phyloP scores from a whole-genome alignment of 2,329 filamentous ascomycete species.

The Coniochaeta sp. region DNA sequence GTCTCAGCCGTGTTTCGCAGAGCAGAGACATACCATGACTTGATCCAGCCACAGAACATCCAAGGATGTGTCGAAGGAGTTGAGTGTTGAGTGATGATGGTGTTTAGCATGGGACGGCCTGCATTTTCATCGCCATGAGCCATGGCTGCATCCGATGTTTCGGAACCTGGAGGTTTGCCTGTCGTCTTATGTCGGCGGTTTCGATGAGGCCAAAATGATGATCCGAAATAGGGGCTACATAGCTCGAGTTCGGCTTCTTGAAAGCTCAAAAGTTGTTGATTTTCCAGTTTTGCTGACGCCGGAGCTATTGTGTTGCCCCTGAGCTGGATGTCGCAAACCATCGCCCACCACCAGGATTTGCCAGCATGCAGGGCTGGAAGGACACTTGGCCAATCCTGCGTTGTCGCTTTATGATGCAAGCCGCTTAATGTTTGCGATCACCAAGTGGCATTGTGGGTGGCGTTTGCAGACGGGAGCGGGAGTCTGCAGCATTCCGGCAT shows the following conservation, averaged over 20 bases:
- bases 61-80: neutral
- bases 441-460: neutral
- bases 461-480: neutral
- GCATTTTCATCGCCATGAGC: neutral
- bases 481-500: neutral
- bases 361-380: neutral
- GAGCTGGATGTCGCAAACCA: neutral
- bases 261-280: neutral
- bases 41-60: neutral
- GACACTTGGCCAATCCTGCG: neutral
- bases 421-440: neutral
- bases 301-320: neutral
- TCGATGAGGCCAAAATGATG: neutral
- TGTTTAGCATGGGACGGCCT: neutral
- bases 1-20: neutral
- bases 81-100: neutral
- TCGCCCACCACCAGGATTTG: neutral
- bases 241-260: neutral
- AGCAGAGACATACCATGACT: neutral
- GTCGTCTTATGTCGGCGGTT: neutral
- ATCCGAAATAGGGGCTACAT: neutral
- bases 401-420: neutral
- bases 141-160: neutral
- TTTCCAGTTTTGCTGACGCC: neutral
- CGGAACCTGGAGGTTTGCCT: neutral